phyloP scores from a whole-genome alignment of 2,329 filamentous ascomycete genomes.

The Alternaria sp. region DNA sequence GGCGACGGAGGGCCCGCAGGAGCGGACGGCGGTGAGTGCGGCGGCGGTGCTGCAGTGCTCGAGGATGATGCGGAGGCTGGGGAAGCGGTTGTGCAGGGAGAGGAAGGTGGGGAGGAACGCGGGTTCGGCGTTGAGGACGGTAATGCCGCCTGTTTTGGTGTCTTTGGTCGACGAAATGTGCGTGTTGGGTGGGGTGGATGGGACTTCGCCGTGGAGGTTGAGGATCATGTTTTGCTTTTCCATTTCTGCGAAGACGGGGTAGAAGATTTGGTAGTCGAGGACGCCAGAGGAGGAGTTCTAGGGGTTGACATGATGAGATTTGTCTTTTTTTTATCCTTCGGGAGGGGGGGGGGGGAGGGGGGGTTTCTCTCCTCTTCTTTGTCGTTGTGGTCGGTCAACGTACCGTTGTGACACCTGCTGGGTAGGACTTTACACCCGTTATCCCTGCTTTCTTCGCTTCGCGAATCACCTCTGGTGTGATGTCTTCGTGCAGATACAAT shows the following conservation, averaged over 20 bases:
- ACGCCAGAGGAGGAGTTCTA: conserved; percentile 71
- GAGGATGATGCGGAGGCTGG: conserved; percentile 70
- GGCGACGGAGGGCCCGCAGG: conserved; percentile 79
- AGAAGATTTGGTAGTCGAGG: conserved; percentile 73
- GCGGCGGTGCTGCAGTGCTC: conserved; percentile 90
- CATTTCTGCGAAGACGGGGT: conserved; percentile 88
- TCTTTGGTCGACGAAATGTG: conserved; percentile 24
- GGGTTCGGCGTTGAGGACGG: conserved; percentile 72
- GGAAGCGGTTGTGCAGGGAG: conserved; percentile 77
- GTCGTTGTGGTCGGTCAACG: conserved; percentile 6
- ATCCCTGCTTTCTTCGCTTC: conserved; percentile 78
- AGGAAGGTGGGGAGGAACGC: conserved; percentile 82
- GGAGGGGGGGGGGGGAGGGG: no score
- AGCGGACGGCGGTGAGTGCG: conserved; percentile 77
- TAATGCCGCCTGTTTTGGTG: conserved; percentile 38
- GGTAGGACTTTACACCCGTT: conserved; percentile 75
- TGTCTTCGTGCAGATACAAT: conserved; percentile 60
- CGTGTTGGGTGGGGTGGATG: conserved; percentile 55
- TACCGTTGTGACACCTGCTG: conserved; percentile 55
- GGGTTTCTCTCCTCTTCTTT: neutral
- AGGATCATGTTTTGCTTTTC: conserved; percentile 81
- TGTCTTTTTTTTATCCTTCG: neutral
- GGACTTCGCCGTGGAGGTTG: conserved; percentile 93
- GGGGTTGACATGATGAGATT: no score
- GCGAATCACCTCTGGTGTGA: conserved; percentile 65